Conservation (phyloP, 2,329 filamentous ascomycete species). For the Clathrospora elynae region DNA sequence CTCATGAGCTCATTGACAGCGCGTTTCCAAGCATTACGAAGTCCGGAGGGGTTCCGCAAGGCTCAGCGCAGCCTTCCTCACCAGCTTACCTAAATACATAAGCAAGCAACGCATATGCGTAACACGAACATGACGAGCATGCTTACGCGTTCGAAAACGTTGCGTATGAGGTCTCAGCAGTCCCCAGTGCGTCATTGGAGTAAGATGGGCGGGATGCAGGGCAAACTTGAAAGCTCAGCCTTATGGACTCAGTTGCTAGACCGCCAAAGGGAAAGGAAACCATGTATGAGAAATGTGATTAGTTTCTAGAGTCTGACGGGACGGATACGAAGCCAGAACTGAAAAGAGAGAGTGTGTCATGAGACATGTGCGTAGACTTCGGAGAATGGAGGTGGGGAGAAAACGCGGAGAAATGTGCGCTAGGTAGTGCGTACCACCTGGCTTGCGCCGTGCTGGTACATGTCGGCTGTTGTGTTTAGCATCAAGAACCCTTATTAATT, state of each 20-base stretch:
- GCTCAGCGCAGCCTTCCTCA: conserved; percentile 6
- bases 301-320: not conserved
- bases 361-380: conserved; percentile 11
- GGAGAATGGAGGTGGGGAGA: conserved; percentile 28
- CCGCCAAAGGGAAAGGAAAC: not conserved
- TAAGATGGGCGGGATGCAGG: conserved; percentile 14
- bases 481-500: not conserved
- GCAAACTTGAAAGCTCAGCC: conserved; percentile 18
- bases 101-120: conserved; percentile 5
- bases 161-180: conserved; percentile 11
- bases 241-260: not conserved
- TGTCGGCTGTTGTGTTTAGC: conserved; percentile 4
- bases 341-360: conserved; percentile 6
- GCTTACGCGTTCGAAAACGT: conserved; percentile 22
- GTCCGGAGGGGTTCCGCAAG: conserved; percentile 25
- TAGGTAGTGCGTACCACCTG: no score
- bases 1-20: conserved; percentile 9
- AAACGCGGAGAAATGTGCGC: conserved; percentile 19
- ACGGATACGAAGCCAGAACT: not conserved
- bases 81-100: conserved; percentile 1
- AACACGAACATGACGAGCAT: not conserved
- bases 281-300: no score
- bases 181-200: conserved; percentile 11
- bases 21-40: not conserved
- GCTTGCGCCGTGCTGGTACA: conserved; percentile 9